These are phyloP conservation scores for Prinsepia uniflora DNA, from an alignment of 306 rosid genomes.

Conservation along the genomic window DNA sequence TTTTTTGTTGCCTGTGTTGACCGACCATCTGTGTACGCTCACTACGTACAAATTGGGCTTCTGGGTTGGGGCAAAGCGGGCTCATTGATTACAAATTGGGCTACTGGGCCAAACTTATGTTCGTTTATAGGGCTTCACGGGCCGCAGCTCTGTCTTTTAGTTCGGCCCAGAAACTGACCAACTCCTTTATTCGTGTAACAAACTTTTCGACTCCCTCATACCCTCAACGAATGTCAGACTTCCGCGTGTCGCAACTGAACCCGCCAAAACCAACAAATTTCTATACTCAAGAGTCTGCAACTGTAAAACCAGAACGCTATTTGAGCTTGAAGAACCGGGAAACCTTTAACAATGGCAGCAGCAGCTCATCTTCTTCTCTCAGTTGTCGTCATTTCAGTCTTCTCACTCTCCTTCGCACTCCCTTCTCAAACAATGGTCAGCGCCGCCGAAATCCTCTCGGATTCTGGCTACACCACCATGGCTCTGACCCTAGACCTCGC, in stretches of 20 bases:
- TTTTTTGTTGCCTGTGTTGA: not conserved
- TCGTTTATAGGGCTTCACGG: not conserved
- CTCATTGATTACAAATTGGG: not conserved
- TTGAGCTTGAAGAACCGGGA: conserved; percentile 3
- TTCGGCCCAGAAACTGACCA: not conserved
- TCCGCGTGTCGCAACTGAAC: not conserved
- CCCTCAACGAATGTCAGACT: not conserved
- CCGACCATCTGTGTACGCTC: not conserved
- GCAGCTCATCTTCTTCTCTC: conserved; percentile 6
- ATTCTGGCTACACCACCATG: conserved; percentile 50
- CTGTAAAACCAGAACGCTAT: not conserved
- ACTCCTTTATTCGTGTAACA: not conserved
- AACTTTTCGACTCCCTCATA: not conserved
- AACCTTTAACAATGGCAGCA: conserved; percentile 29
- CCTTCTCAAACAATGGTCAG: conserved; percentile 39
- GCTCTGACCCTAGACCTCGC: conserved; percentile 48
- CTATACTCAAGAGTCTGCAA: not conserved
- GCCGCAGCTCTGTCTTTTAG: not conserved
- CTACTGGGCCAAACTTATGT: not conserved
- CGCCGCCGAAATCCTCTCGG: conserved; percentile 54
- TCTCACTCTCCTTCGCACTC: conserved; percentile 23
- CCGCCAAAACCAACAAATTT: conserved; percentile 7
- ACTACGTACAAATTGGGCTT: no score
- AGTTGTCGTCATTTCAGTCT: conserved; percentile 23
- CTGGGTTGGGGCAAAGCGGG: not conserved